A percentile compares a stretch with the other conserved stretches of the same genome.
Conservation (phyloP, 2,329 filamentous ascomycete species). For the Pyrenochaeta sp. region DNA sequence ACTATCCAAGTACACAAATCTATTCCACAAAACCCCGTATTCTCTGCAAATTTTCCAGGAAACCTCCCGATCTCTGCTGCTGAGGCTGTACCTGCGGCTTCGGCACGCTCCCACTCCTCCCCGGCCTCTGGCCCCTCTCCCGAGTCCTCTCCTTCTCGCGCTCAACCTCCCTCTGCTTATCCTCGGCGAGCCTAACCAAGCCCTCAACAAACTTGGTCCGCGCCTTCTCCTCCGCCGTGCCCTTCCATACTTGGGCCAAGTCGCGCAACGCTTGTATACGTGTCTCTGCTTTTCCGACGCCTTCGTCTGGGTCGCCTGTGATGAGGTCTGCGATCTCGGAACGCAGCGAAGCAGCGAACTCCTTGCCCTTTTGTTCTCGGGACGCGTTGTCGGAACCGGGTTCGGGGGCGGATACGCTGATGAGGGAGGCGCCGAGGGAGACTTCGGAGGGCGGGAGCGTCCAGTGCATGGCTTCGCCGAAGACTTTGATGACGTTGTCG, state of each 20-base stretch:
- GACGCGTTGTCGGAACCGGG: slow-evolving; percentile 70
- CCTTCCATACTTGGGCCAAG: slow-evolving; percentile 85
- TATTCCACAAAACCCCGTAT: slow-evolving; percentile 46
- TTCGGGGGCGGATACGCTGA: slow-evolving; percentile 88
- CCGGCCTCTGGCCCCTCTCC: slow-evolving; percentile 23
- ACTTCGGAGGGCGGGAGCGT: slow-evolving; percentile 87
- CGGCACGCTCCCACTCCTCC: slow-evolving; percentile 30
- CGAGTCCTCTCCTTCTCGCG: slow-evolving; percentile 37
- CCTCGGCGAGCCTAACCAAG: slow-evolving; percentile 82
- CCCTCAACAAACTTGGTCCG: slow-evolving; percentile 81
- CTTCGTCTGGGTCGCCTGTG: slow-evolving; percentile 60
- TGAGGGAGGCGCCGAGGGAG: slow-evolving; percentile 82
- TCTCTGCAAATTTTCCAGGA: slow-evolving; percentile 49
- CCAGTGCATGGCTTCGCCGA: slow-evolving; percentile 96
- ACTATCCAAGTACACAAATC: background rate
- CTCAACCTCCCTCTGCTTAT: slow-evolving; percentile 62
- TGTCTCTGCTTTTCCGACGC: slow-evolving; percentile 75
- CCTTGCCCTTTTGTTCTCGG: slow-evolving; percentile 85
- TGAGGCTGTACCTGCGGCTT: slow-evolving; percentile 22
- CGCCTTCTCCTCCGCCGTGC: slow-evolving; percentile 93
- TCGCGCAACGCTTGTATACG: slow-evolving; percentile 80
- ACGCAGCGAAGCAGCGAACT: slow-evolving; percentile 73
- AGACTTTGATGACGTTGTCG: slow-evolving; percentile 87
- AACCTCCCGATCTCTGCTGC: slow-evolving; percentile 41
- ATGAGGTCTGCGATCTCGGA: slow-evolving; percentile 76